Evolutionary conservation across 345 rosid species (phyloP).

Genomic region (Acer yangbiense): DNA sequence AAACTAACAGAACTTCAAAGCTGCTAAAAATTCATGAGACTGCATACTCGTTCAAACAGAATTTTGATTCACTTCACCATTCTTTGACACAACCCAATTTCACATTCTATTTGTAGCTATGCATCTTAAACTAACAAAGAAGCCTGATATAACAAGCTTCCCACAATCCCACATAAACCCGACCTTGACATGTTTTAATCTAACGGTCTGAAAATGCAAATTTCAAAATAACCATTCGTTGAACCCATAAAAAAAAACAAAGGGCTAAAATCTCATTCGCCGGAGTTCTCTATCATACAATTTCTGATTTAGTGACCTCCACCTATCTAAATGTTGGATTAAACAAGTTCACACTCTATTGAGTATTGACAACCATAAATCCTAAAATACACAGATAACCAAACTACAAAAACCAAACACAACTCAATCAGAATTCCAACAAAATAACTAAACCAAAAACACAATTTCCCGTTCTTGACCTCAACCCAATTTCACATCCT

Average conservation of each 20-base stretch:
- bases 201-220: no score
- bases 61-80: not conserved
- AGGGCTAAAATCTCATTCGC: not conserved
- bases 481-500: not conserved
- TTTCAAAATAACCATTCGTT: no score
- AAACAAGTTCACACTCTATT: not conserved
- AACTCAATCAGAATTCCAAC: not conserved
- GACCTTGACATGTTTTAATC: no score
- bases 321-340: not conserved
- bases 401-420: not conserved
- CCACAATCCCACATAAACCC: no score
- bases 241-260: not conserved
- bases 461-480: not conserved
- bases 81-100: not conserved
- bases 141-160: no score
- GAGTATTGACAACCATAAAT: not conserved
- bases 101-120: not conserved
- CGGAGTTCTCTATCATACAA: not conserved
- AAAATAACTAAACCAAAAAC: not conserved
- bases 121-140: no score
- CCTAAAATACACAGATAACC: not conserved
- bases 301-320: not conserved
- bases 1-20: not conserved
- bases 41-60: not conserved
- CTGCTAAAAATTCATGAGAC: not conserved